Evolutionary conservation across 371 early-diverging fungal genomes (phyloP), one percentile per base, ranked within the genome.

Genomic region (Nematocida parisii): DNA sequence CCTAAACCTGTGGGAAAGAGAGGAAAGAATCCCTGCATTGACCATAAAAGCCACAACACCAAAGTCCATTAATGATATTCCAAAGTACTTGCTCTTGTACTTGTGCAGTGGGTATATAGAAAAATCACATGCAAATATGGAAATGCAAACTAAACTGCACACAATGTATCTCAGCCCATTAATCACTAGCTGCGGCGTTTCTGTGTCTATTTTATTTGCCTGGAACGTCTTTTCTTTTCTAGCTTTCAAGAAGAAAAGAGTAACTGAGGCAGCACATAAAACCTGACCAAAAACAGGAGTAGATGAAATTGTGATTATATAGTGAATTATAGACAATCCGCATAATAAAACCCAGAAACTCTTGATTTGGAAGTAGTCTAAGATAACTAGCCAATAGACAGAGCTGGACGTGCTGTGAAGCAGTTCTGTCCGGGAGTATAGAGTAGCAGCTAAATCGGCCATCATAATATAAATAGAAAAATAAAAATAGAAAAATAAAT

Each of bases 41-140:
- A 82, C 80, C 46, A 86, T 67, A 71, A 84, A 87, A 7, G 72
- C 74, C 6, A 80, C 83, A n/a, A 87, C 83, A 15, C 87, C 87
- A 22, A 86, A 71, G 71, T 87, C 87, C 87, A 87, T 87, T 39
- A 86, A 54, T 24, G 70, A 67, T 3, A 83, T 64, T 56, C 85
- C 85, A 82, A 73, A 83, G 62, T 64, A 66, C n/a, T 75, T 47
- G 5, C 66, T 57, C 61, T 87, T 87, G 13, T 39, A 20, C 75
- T 85, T 84, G 58, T 72, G 58, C 20, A 11, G 5, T 6, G 81
- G 80, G 75, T 66, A 86, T 15, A 87, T 57, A 6, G 22, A 13
- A 72, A 85, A 87, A 64, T 87, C 87, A 42, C 73, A 85, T 13
- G 72, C 70, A 56, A 84, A 85, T 27, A 87, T 87, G 27, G 83